Conservation (phyloP, 257 asterid genomes). For the Solanum clarkiae region DNA sequence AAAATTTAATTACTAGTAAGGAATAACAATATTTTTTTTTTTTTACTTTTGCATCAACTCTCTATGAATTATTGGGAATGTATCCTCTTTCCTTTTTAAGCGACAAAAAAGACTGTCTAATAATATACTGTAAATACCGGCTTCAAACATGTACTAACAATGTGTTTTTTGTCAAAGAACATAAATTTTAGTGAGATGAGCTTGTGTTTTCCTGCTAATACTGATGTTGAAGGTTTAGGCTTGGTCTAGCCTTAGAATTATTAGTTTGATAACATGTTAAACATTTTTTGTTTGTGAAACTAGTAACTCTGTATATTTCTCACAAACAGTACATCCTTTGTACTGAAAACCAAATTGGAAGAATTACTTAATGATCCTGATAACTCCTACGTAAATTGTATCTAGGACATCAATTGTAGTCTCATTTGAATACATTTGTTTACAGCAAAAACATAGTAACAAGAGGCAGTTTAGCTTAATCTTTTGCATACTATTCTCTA, state of each 20-base stretch:
- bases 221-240: neutral
- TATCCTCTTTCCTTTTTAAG: neutral
- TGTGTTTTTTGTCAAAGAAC: neutral
- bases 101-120: neutral
- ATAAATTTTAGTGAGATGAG: neutral
- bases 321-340: no score
- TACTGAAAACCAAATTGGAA: no score
- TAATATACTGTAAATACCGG: neutral
- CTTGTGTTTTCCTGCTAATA: neutral
- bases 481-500: no score
- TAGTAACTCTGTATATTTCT: no score
- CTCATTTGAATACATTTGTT: no score
- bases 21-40: neutral
- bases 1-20: neutral
- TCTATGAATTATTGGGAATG: neutral
- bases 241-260: neutral
- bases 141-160: neutral
- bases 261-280: neutral
- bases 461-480: no score
- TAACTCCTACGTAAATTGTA: no score
- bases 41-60: neutral
- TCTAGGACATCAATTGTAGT: no score
- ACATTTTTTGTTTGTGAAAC: neutral
- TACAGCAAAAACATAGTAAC: no score
- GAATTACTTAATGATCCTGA: no score